Evolutionary conservation across 2,329 filamentous ascomycete genomes (phyloP).

Genomic region (Colletotrichum musae): DNA sequence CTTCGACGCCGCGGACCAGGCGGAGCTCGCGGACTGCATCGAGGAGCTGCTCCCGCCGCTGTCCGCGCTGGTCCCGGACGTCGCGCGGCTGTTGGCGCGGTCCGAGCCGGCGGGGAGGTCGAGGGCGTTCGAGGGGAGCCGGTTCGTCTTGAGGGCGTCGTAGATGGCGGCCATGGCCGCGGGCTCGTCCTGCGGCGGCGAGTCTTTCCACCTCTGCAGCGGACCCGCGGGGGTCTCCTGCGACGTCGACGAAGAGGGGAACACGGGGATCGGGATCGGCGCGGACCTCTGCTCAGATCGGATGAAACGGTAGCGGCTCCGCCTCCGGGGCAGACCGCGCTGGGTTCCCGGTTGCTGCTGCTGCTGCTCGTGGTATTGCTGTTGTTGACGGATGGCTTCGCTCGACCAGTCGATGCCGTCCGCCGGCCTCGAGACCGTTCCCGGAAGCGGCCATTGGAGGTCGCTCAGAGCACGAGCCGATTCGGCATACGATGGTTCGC

Average conservation of each 20-base stretch:
- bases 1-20: slow-evolving; percentile 23
- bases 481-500: not conserved
- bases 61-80: slow-evolving; percentile 24
- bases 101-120: not conserved
- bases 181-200: slow-evolving; percentile 51
- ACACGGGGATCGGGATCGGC: slow-evolving; percentile 1
- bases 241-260: not conserved
- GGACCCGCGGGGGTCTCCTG: slow-evolving; percentile 43
- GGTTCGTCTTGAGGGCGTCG: slow-evolving; percentile 42
- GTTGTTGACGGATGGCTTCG: not conserved
- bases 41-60: slow-evolving; percentile 30
- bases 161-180: slow-evolving; percentile 49
- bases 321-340: slow-evolving; percentile 3
- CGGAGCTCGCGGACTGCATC: slow-evolving; percentile 22
- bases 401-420: slow-evolving; percentile 12
- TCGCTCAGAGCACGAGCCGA: not conserved
- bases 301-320: slow-evolving; percentile 21
- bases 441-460: slow-evolving; percentile 1
- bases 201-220: slow-evolving; percentile 51
- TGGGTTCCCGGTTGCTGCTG: not conserved
- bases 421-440: slow-evolving; percentile 4
- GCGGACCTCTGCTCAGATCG: slow-evolving; percentile 5
- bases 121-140: too few species aligned
- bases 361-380: not conserved
- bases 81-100: not conserved